These are phyloP conservation scores for Coriolopsis trogii DNA, from an alignment of 1,284 basidiomycete species.

Conservation along the genomic window DNA sequence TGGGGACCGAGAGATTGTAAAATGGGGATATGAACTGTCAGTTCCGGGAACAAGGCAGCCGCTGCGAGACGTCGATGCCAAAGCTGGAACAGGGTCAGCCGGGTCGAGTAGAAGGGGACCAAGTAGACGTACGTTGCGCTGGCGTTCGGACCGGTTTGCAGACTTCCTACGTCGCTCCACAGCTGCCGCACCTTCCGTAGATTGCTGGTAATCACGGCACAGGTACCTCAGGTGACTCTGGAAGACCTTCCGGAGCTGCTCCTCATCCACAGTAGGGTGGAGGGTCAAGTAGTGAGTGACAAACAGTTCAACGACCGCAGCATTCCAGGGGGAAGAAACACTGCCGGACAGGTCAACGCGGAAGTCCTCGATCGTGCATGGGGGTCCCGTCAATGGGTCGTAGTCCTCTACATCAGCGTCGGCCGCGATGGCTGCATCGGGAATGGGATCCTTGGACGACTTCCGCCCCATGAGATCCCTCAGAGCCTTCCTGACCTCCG, in stretches of 20 bases:
- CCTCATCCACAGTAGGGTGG: neutral
- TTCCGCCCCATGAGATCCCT: neutral
- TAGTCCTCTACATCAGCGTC: neutral
- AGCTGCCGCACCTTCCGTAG: neutral
- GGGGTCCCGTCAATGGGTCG: neutral
- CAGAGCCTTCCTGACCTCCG: neutral
- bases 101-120: neutral
- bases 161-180: neutral
- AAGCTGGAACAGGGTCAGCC: neutral
- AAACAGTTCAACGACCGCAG: neutral
- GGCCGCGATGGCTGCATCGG: neutral
- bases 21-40: neutral
- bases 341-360: neutral
- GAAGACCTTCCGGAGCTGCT: neutral
- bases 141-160: neutral
- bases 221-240: slow-evolving; percentile 3
- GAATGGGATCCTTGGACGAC: neutral
- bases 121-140: neutral
- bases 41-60: neutral
- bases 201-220: neutral
- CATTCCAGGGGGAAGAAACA: neutral
- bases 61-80: neutral
- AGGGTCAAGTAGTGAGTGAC: neutral
- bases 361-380: neutral
- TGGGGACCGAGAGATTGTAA: neutral